These are phyloP conservation scores for Lepraria neglecta DNA, from an alignment of 495 filamentous ascomycete species.

Conservation along the genomic window DNA sequence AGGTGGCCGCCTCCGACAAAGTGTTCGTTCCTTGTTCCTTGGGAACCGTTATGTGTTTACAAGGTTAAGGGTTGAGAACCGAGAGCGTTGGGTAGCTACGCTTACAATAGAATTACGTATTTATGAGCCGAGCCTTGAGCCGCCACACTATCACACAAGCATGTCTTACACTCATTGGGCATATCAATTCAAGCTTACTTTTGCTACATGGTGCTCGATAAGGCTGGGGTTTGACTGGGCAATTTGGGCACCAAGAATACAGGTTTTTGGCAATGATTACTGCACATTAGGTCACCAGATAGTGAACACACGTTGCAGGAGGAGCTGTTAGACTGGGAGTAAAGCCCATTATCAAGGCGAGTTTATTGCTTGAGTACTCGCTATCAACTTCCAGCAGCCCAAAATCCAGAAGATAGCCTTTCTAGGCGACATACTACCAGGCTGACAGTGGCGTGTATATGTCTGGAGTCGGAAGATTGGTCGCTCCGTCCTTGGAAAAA, in stretches of 20 bases:
- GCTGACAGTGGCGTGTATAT: neutral
- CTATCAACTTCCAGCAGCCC: neutral
- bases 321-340: neutral
- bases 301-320: neutral
- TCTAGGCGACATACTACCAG: neutral
- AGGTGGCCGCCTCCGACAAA: neutral
- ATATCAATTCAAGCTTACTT: neutral
- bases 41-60: neutral
- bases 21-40: neutral
- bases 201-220: neutral
- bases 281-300: neutral
- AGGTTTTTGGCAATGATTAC: neutral
- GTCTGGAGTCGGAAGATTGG: no score
- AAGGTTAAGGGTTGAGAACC: slow-evolving; percentile 1
- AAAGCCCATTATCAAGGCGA: neutral
- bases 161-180: neutral
- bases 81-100: slow-evolving; percentile 2
- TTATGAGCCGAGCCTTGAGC: neutral
- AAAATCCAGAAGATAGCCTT: neutral
- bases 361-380: neutral
- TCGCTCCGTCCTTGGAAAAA: neutral
- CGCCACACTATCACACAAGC: neutral
- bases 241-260: neutral
- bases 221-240: neutral
- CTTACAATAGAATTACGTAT: slow-evolving; percentile 3